Evolutionary conservation across 1,139 yeast genomes (phyloP).

Genomic region (Hyphopichia khmerensis): DNA sequence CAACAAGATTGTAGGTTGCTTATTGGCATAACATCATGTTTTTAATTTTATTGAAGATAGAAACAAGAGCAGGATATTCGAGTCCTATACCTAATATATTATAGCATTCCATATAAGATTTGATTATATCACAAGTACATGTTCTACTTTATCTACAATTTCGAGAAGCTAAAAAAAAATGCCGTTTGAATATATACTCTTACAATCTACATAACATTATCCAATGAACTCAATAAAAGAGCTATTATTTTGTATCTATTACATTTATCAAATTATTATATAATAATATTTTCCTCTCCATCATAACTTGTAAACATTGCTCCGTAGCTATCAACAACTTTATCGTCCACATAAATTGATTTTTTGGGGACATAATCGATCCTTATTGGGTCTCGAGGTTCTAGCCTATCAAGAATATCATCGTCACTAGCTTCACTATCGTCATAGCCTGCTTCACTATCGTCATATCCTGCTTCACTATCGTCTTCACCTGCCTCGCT

Average conservation of each 20-base stretch:
- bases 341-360: background rate
- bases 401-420: constrained; percentile 1
- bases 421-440: constrained; percentile 7
- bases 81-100: too few relatives aligned
- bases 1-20: too few relatives aligned
- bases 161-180: too few relatives aligned
- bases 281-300: constrained; percentile 4
- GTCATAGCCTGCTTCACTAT: background rate
- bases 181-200: too few relatives aligned
- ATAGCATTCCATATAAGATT: too few relatives aligned
- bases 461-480: background rate
- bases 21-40: too few relatives aligned
- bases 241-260: too few relatives aligned
- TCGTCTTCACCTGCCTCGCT: background rate
- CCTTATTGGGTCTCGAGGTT: constrained; percentile 2
- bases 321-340: background rate
- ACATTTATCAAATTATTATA: background rate
- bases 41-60: too few relatives aligned
- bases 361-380: background rate
- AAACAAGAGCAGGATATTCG: too few relatives aligned
- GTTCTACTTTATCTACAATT: too few relatives aligned
- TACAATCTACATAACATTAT: background rate
- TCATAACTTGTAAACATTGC: constrained; percentile 7
- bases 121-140: too few relatives aligned
- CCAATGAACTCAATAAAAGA: too few relatives aligned